These are phyloP conservation scores for Acanthochlamys bracteata DNA, from an alignment of 106 monocot species.

Conservation along the genomic window DNA sequence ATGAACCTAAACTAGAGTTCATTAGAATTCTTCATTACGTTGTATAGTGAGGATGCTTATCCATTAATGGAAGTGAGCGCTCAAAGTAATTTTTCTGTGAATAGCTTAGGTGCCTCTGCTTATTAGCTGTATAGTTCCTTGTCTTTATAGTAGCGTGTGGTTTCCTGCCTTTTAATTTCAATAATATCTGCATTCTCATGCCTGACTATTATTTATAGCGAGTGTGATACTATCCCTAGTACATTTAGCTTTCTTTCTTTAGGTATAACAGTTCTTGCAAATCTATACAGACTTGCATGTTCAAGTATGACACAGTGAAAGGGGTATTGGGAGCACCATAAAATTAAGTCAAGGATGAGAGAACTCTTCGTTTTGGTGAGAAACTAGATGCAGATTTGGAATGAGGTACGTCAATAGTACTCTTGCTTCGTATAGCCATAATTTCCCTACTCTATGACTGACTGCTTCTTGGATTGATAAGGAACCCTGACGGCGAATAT, in stretches of 20 bases:
- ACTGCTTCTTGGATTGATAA: conserved; percentile 6
- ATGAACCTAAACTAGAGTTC: too few relatives aligned
- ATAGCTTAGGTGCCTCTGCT: too few relatives aligned
- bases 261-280: conserved; percentile 16
- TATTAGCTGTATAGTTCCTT: too few relatives aligned
- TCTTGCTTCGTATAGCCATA: neutral
- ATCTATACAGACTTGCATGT: conserved; percentile 71
- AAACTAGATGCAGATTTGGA: conserved; percentile 67
- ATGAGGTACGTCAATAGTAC: conserved; percentile 20
- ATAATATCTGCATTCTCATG: conserved; percentile 15
- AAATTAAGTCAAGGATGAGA: conserved; percentile 78
- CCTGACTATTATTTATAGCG: neutral
- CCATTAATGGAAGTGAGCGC: conserved; percentile 14
- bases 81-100: conserved; percentile 25
- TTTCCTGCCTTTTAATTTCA: too few relatives aligned
- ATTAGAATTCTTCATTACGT: too few relatives aligned
- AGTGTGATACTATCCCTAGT: conserved; percentile 41
- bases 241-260: too few relatives aligned
- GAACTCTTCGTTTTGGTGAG: conserved; percentile 82
- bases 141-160: too few relatives aligned
- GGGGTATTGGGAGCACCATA: conserved; percentile 51
- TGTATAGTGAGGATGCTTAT: too few relatives aligned
- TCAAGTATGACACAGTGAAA: conserved; percentile 76
- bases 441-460: neutral
- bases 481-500: conserved; percentile 87